phyloP scores from a whole-genome alignment of 352 stramenopile genomes.

The Phytophthora megakarya region DNA sequence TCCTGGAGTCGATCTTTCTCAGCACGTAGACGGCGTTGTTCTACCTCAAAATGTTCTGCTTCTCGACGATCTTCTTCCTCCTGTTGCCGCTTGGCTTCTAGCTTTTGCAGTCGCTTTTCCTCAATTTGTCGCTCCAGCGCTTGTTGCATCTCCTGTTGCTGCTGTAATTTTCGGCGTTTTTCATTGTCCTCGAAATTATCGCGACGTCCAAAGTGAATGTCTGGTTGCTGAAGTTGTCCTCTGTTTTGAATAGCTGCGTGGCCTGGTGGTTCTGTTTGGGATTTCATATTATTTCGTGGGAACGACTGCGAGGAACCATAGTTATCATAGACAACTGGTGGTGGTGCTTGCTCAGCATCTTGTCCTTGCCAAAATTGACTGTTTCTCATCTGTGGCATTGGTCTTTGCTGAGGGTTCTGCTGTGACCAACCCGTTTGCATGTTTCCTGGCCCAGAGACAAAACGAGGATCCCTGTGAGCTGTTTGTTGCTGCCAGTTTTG shows the following conservation, averaged over 20 bases:
- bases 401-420: conserved; percentile 5
- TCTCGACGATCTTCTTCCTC: conserved; percentile 66
- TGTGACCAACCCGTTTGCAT: conserved; percentile 3
- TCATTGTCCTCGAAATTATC: conserved; percentile 23
- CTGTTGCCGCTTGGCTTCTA: conserved; percentile 55
- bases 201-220: conserved; percentile 29
- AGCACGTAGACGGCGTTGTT: conserved; percentile 46
- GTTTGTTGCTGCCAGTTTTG: conserved; percentile 19
- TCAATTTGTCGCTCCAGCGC: conserved; percentile 62
- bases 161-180: conserved; percentile 39
- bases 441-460: not conserved
- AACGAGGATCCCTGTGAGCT: not conserved
- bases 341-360: conserved; percentile 4
- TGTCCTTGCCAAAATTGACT: conserved; percentile 21
- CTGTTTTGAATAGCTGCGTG: conserved; percentile 9
- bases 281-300: not conserved
- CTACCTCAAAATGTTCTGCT: conserved; percentile 54
- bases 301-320: conserved; percentile 3
- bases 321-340: not conserved
- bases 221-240: conserved; percentile 31
- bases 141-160: conserved; percentile 57
- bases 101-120: conserved; percentile 66
- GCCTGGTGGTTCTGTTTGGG: conserved; percentile 2
- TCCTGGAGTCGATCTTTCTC: conserved; percentile 52
- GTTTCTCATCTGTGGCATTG: conserved; percentile 14